Conservation (phyloP, 2,329 filamentous ascomycete genomes). For the Aspergillus transmontanensis region DNA sequence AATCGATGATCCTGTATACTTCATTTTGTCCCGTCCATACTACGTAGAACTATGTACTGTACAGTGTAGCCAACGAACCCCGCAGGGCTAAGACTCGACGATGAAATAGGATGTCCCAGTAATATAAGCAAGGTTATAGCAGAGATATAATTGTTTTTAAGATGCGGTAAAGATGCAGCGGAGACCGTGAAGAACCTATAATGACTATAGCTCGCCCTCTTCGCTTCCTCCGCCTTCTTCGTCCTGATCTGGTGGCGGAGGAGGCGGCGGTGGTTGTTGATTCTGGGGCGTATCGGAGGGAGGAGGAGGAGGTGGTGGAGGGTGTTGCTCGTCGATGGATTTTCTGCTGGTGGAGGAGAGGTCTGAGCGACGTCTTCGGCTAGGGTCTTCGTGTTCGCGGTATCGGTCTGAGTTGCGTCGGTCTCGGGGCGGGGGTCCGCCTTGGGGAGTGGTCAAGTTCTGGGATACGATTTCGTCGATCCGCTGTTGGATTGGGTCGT, state of each 20-base stretch:
- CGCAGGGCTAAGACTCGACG: not conserved
- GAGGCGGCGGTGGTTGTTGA: slow-evolving; percentile 8
- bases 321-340: slow-evolving; percentile 13
- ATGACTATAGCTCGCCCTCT: slow-evolving; percentile 42
- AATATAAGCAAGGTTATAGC: not conserved
- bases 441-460: slow-evolving; percentile 20
- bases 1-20: not conserved
- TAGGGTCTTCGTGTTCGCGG: slow-evolving; percentile 21
- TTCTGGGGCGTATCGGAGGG: slow-evolving; percentile 8
- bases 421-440: not conserved
- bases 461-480: slow-evolving; percentile 41
- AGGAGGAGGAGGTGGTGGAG: slow-evolving; percentile 11
- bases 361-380: slow-evolving; percentile 17
- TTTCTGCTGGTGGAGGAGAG: slow-evolving; percentile 8
- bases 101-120: not conserved
- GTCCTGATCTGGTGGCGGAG: slow-evolving; percentile 11
- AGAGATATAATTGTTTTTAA: not conserved
- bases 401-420: slow-evolving; percentile 21
- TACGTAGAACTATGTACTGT: not conserved
- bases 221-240: slow-evolving; percentile 45
- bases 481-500: slow-evolving; percentile 41
- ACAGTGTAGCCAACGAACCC: not conserved
- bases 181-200: not conserved
- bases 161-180: not conserved
- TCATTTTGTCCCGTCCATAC: not conserved